Evolutionary conservation across 345 rosid genomes (phyloP).

Genomic region (Raphanus sativus): DNA sequence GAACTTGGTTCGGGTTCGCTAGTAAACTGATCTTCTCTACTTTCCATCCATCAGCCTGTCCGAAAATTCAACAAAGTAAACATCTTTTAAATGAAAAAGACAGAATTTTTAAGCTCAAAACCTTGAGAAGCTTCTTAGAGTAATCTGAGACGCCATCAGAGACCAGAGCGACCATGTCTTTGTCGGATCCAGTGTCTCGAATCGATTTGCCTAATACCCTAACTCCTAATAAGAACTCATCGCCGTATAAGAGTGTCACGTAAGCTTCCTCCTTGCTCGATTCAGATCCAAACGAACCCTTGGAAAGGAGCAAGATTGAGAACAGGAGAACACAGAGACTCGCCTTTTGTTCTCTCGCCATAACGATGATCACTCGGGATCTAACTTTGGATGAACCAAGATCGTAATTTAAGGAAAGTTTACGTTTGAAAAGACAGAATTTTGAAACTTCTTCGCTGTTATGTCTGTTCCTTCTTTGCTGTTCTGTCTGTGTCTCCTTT

Average conservation of each 20-base stretch:
- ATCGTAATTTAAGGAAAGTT: conserved; percentile 37
- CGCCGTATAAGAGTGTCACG: conserved; percentile 85
- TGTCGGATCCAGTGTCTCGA: conserved; percentile 69
- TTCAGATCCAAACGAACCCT: conserved; percentile 43
- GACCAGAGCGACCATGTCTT: conserved; percentile 87
- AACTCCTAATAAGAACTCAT: conserved; percentile 93
- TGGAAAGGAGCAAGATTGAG: conserved; percentile 36
- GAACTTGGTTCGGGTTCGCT: conserved; percentile 85
- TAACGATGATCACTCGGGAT: conserved; percentile 6
- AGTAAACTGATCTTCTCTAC: conserved; percentile 85
- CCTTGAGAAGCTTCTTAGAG: conserved; percentile 68
- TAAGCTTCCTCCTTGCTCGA: conserved; percentile 61
- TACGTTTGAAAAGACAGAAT: conserved; percentile 19
- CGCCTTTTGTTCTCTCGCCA: conserved; percentile 24
- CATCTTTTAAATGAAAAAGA: not conserved
- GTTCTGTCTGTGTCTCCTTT: conserved; percentile 1
- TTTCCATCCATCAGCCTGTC: conserved; percentile 96
- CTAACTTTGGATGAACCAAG: not conserved
- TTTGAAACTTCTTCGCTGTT: conserved; percentile 26
- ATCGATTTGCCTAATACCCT: conserved; percentile 96
- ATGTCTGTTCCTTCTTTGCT: not conserved
- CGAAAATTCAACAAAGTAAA: conserved; percentile 3
- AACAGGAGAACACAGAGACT: conserved; percentile 32
- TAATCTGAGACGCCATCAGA: conserved; percentile 90
- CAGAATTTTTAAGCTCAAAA: conserved; percentile 12